Percentiles rank a stretch among this genome's conserved stretches.
These are phyloP conservation scores for Apiotrichum sp. DNA, from an alignment of 1,284 basidiomycete species.

Conservation along the genomic window DNA sequence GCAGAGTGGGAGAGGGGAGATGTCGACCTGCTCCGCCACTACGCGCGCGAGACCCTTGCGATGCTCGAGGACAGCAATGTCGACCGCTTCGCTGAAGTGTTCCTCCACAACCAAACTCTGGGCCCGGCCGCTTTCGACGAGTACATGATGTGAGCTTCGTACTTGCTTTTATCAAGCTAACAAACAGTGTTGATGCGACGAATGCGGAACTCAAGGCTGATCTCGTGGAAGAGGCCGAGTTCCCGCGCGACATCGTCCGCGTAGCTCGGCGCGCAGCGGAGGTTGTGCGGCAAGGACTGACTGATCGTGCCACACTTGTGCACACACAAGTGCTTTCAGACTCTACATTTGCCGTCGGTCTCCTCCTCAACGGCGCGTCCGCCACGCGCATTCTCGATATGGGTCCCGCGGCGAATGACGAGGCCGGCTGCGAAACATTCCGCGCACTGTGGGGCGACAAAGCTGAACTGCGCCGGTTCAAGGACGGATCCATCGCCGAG, in stretches of 20 bases:
- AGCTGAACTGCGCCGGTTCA: slow-evolving; percentile 92
- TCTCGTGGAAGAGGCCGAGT: slow-evolving; percentile 47
- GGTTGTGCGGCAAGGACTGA: slow-evolving; percentile 61
- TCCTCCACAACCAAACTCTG: slow-evolving; percentile 43
- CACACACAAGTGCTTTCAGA: slow-evolving; percentile 51
- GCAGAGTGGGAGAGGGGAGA: slow-evolving; percentile 60
- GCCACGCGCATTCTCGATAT: slow-evolving; percentile 81
- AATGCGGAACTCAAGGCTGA: slow-evolving; percentile 1
- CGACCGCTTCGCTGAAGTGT: slow-evolving; percentile 45
- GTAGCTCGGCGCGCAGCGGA: slow-evolving; percentile 55
- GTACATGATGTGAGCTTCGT: slow-evolving; percentile 61
- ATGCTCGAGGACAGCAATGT: slow-evolving; percentile 52
- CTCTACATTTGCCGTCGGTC: slow-evolving; percentile 56
- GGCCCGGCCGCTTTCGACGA: slow-evolving; percentile 63
- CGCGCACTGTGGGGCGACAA: slow-evolving; percentile 85
- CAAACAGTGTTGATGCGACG: slow-evolving; percentile 58
- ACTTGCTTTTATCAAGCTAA: slow-evolving; percentile 1
- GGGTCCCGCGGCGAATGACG: slow-evolving; percentile 63
- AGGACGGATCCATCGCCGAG: slow-evolving; percentile 87
- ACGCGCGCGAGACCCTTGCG: slow-evolving; percentile 64
- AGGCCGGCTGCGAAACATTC: slow-evolving; percentile 55
- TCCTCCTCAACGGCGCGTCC: slow-evolving; percentile 63
- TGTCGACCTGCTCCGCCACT: slow-evolving; percentile 56
- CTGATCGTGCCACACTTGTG: slow-evolving; percentile 59
- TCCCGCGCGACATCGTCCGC: slow-evolving; percentile 57